Evolutionary conservation across 1,139 yeast genomes (phyloP).

Genomic region (Nakaseomyces sp.): DNA sequence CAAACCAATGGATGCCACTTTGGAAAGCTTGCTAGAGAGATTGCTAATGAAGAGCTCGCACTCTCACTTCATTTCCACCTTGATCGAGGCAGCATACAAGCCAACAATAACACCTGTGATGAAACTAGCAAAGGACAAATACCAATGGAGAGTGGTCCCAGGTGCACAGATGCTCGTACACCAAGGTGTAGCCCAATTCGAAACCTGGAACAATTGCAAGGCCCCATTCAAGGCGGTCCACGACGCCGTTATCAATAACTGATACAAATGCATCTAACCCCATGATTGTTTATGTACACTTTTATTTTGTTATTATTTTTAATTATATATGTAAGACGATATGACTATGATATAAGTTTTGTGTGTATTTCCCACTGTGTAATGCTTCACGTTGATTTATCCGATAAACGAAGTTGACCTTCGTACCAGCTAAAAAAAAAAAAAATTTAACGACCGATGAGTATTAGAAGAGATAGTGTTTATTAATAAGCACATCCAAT

Average conservation of each 20-base stretch:
- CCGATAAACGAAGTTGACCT: too few relatives aligned
- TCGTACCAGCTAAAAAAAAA: too few relatives aligned
- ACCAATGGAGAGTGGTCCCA: conserved; percentile 65
- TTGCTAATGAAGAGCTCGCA: conserved; percentile 35
- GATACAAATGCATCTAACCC: neutral
- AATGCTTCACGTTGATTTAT: too few relatives aligned
- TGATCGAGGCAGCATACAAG: conserved; percentile 89
- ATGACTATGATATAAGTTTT: too few relatives aligned
- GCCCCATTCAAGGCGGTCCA: conserved; percentile 56
- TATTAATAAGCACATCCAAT: neutral
- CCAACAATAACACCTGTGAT: conserved; percentile 80
- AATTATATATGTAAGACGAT: too few relatives aligned
- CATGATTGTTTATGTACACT: too few relatives aligned
- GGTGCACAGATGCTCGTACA: conserved; percentile 88
- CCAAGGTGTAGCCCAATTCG: conserved; percentile 86
- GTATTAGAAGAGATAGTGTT: too few relatives aligned
- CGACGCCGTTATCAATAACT: conserved; percentile 43
- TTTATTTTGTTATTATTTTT: too few relatives aligned
- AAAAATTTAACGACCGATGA: too few relatives aligned
- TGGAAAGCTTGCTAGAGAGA: conserved; percentile 41
- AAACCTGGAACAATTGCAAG: conserved; percentile 60
- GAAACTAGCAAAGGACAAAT: conserved; percentile 56
- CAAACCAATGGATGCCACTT: conserved; percentile 51
- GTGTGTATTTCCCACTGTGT: too few relatives aligned
- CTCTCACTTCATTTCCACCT: conserved; percentile 41